Evolutionary conservation across 768 basidiomycete genomes (phyloP).

Genomic region (Glaciozyma antarctica): DNA sequence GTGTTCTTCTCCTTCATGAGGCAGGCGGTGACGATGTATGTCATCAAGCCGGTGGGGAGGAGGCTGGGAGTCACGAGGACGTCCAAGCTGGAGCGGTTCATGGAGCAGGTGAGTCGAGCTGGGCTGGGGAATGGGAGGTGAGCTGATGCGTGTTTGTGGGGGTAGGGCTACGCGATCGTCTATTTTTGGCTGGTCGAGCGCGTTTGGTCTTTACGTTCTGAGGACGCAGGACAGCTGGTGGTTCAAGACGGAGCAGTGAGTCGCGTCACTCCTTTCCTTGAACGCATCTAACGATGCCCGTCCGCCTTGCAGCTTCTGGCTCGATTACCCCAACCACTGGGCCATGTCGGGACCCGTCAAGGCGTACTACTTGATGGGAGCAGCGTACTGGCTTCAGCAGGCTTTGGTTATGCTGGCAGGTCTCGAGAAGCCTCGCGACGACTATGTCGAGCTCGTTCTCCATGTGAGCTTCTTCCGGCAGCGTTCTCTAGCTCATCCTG

Average conservation of each 20-base stretch:
- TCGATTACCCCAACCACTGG: constrained; percentile 40
- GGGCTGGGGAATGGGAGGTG: too few relatives aligned
- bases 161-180: constrained; percentile 60
- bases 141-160: background rate
- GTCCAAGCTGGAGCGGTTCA: constrained; percentile 69
- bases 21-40: constrained; percentile 56
- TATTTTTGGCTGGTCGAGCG: constrained; percentile 68
- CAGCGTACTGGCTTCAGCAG: constrained; percentile 78
- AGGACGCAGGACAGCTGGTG: background rate
- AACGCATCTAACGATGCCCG: constrained; percentile 48
- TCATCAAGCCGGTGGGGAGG: constrained; percentile 59
- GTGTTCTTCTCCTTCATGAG: constrained; percentile 81
- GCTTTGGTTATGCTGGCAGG: constrained; percentile 72
- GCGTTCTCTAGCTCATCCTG: background rate
- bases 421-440: constrained; percentile 90
- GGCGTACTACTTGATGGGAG: constrained; percentile 84
- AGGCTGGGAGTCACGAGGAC: constrained; percentile 59
- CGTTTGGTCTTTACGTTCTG: constrained; percentile 53
- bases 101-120: constrained; percentile 54
- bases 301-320: constrained; percentile 54
- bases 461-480: background rate
- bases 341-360: background rate
- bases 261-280: constrained; percentile 77
- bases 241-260: constrained; percentile 30
- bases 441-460: constrained; percentile 76